phyloP scores from a whole-genome alignment of 148 eudicot species.

The Chenopodium album region DNA sequence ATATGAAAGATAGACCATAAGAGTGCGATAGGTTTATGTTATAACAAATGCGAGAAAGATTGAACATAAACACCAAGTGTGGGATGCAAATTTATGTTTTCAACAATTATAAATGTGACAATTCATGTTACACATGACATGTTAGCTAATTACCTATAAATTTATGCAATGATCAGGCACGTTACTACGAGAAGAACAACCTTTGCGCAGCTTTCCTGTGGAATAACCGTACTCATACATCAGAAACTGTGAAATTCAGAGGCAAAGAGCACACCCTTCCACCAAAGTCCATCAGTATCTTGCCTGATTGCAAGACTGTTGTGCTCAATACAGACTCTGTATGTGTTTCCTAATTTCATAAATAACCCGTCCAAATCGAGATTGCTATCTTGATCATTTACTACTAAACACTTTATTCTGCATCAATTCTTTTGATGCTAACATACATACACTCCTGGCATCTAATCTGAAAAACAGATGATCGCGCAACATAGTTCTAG shows the following conservation, averaged over 20 bases:
- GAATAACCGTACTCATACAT: conserved; percentile 46
- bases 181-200: conserved; percentile 50
- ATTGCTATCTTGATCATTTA: background rate
- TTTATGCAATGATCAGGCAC: conserved; percentile 37
- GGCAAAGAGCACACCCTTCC: conserved; percentile 50
- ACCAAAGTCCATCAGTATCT: conserved; percentile 68
- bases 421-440: background rate
- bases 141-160: background rate
- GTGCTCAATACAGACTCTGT: conserved; percentile 64
- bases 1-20: background rate
- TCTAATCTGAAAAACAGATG: conserved; percentile 37
- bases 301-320: conserved; percentile 85
- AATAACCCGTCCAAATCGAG: too few species aligned
- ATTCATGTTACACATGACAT: background rate
- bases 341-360: conserved; percentile 14
- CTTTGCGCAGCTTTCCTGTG: conserved; percentile 71
- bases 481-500: conserved; percentile 68
- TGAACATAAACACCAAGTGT: background rate
- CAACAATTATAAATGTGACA: background rate
- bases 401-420: background rate
- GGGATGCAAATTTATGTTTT: background rate
- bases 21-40: background rate
- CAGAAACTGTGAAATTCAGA: conserved; percentile 43
- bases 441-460: background rate
- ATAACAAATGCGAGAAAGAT: background rate